A percentile compares a stretch with the other conserved stretches of the same genome.
These are phyloP conservation scores for Cryptosporidium ubiquitum DNA, from an alignment of 169 alveolate species.

Conservation along the genomic window DNA sequence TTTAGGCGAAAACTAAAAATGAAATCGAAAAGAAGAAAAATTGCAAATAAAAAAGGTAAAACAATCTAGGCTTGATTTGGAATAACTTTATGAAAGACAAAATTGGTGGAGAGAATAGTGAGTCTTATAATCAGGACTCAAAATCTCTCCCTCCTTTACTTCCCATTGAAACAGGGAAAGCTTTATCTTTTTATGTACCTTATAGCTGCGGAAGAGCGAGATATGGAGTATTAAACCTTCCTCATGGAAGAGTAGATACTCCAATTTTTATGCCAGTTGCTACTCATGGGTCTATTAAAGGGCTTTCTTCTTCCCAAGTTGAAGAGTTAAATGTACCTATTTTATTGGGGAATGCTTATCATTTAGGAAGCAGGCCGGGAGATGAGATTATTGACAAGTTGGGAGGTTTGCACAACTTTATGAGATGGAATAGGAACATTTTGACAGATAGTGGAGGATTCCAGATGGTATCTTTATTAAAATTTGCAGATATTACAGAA, in stretches of 20 bases:
- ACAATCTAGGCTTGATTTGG: neutral
- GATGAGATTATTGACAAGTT: constrained; percentile 87
- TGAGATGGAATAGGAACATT: constrained; percentile 92
- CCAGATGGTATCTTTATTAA: constrained; percentile 93
- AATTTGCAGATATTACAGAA: constrained; percentile 91
- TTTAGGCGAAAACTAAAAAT: neutral
- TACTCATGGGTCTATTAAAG: constrained; percentile 96
- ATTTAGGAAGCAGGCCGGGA: constrained; percentile 95
- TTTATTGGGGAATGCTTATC: constrained; percentile 96
- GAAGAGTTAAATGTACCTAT: constrained; percentile 87
- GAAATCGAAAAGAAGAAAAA: neutral
- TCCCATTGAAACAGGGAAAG: constrained; percentile 27
- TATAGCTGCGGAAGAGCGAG: constrained; percentile 88
- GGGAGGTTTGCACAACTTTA: constrained; percentile 94
- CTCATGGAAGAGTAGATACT: constrained; percentile 95
- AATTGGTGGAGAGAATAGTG: neutral
- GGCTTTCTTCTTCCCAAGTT: constrained; percentile 83
- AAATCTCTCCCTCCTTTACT: constrained; percentile 6
- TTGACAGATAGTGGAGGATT: constrained; percentile 99
- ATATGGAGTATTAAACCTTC: constrained; percentile 90
- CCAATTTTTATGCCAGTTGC: constrained; percentile 99
- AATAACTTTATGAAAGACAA: neutral
- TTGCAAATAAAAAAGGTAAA: neutral
- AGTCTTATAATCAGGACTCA: neutral
- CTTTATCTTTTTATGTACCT: constrained; percentile 75